Base-by-base conservation (phyloP, 805 yeast species). In the Priceomyces haplophilus region DNA sequence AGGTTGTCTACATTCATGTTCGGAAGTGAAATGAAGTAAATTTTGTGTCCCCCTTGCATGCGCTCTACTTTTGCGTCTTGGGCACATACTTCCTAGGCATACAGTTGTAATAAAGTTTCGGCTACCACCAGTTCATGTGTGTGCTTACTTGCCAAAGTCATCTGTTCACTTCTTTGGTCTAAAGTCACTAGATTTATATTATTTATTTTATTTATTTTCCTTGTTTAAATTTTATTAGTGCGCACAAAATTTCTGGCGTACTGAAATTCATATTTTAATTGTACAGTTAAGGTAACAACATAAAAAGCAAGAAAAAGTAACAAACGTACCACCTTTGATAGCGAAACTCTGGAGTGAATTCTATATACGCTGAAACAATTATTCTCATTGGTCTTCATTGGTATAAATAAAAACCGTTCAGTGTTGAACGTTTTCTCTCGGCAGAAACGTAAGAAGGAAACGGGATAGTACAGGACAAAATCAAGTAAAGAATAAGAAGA, bases 11-110 rank as follows among this genome's bases (percentile, higher is more conserved):
- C 54, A 1, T 45, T 58, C 19, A 25, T 58, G 8, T 60, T 62
- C 44, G 65, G 67, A 10, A 58, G 64, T 44, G 65, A 59, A 29
- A 25, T 45, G 25, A 29, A 10, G 23, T 38, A 19, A 38, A 11
- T 31, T 8, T 18, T 34, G 3, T 4, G 15, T 10, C 19, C n/a
- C n/a, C n/a, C n/a, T n/a, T n/a, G n/a, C n/a, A n/a, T n/a, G n/a
- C n/a, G n/a, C n/a, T n/a, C n/a, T n/a, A n/a, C n/a, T n/a, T n/a
- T n/a, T n/a, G n/a, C n/a, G n/a, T n/a, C n/a, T n/a, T n/a, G n/a
- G n/a, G n/a, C n/a, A n/a, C n/a, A n/a, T n/a, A n/a, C n/a, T n/a
- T n/a, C n/a, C n/a, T n/a, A n/a, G n/a, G 24, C 24, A 21, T 21
- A 21, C 24, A 21, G 24, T 21, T 30, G 33, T 6, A n/a, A 7